phyloP scores from a whole-genome alignment of 495 filamentous ascomycete species.

The Podospora comata region DNA sequence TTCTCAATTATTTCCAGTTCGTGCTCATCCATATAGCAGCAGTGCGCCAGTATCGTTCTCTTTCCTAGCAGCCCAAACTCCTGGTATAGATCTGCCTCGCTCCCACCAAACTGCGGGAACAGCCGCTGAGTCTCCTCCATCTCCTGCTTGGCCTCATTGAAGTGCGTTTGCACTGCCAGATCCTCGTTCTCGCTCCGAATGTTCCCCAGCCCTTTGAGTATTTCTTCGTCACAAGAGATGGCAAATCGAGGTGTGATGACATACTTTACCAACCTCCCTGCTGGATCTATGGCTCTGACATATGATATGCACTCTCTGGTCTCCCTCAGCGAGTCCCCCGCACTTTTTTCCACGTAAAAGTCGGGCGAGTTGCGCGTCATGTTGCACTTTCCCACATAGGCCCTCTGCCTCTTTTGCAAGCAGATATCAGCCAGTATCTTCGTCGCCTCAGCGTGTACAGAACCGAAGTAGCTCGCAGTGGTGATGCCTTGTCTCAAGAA shows the following conservation, averaged over 20 bases:
- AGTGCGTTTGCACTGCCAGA: slow-evolving; percentile 62
- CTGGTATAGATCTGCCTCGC: slow-evolving; percentile 56
- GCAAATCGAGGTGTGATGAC: slow-evolving; percentile 65
- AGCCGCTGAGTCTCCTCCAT: slow-evolving; percentile 49
- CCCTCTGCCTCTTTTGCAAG: slow-evolving; percentile 55
- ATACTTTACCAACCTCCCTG: slow-evolving; percentile 47
- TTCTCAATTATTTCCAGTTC: slow-evolving; percentile 49
- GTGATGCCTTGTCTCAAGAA: slow-evolving; percentile 63
- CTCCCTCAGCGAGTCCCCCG: slow-evolving; percentile 47
- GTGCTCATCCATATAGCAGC: slow-evolving; percentile 54
- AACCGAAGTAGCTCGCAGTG: slow-evolving; percentile 64
- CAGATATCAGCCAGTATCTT: slow-evolving; percentile 60
- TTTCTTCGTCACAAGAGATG: slow-evolving; percentile 52
- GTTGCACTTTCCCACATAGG: slow-evolving; percentile 64
- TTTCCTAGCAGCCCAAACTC: slow-evolving; percentile 51
- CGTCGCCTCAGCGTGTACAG: slow-evolving; percentile 55
- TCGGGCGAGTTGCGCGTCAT: slow-evolving; percentile 61
- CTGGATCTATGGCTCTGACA: slow-evolving; percentile 42
- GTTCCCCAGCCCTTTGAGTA: slow-evolving; percentile 51
- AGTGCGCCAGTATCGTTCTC: slow-evolving; percentile 62
- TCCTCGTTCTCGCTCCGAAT: slow-evolving; percentile 50
- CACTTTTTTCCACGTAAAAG: slow-evolving; percentile 54
- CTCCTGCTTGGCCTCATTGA: slow-evolving; percentile 59
- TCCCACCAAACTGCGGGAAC: slow-evolving; percentile 49
- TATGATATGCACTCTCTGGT: slow-evolving; percentile 54